Conservation (phyloP, 164 flowering plant genomes). For the Taxillus chinensis region DNA sequence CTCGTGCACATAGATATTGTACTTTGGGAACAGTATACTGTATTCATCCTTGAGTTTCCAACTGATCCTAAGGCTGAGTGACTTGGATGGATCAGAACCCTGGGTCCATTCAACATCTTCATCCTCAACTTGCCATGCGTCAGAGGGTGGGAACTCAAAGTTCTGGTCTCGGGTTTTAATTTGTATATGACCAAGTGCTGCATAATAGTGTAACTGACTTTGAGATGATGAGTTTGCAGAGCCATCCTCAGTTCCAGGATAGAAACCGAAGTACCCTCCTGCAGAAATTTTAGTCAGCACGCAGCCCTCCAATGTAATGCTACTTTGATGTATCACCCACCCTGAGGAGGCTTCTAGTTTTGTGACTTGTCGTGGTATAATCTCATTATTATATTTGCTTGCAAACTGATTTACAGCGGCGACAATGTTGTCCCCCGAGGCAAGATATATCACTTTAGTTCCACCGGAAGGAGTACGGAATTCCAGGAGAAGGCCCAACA, state of each 20-base stretch:
- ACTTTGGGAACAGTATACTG: constrained; percentile 23
- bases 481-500: constrained; percentile 42
- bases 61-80: constrained; percentile 38
- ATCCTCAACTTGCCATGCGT: constrained; percentile 53
- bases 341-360: constrained; percentile 19
- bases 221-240: not conserved
- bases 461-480: constrained; percentile 29
- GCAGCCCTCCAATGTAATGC: constrained; percentile 40
- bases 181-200: constrained; percentile 61
- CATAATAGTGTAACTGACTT: constrained; percentile 27
- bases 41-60: constrained; percentile 49
- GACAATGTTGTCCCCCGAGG: constrained; percentile 24
- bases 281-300: constrained; percentile 44
- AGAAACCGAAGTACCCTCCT: constrained; percentile 41
- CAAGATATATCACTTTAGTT: constrained; percentile 41
- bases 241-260: constrained; percentile 3
- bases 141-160: constrained; percentile 38
- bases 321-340: constrained; percentile 50
- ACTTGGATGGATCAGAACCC: constrained; percentile 30
- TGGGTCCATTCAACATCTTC: constrained; percentile 37
- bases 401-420: constrained; percentile 27
- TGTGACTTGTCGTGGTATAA: constrained; percentile 32
- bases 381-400: constrained; percentile 33
- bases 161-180: constrained; percentile 19
- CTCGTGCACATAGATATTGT: constrained; percentile 48